These are phyloP conservation scores for Harringtonia lauricola DNA, from an alignment of 2,329 filamentous ascomycete species.

Conservation along the genomic window DNA sequence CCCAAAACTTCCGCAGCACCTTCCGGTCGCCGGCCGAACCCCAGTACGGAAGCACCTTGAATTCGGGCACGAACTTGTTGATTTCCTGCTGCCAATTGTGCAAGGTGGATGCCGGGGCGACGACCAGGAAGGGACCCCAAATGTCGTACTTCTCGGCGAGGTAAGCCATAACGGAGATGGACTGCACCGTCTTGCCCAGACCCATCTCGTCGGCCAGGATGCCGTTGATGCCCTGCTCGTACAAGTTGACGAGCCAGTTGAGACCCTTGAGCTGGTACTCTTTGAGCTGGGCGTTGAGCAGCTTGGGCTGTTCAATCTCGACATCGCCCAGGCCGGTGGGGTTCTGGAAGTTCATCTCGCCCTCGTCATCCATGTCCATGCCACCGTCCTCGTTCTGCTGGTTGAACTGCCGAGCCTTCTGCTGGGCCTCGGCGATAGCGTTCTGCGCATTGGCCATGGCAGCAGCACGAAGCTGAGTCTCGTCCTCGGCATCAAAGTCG, in stretches of 20 bases:
- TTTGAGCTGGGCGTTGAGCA: slow-evolving; percentile 88
- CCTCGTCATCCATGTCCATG: slow-evolving; percentile 70
- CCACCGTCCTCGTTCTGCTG: slow-evolving; percentile 40
- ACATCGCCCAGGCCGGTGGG: slow-evolving; percentile 90
- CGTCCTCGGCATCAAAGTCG: slow-evolving; percentile 92
- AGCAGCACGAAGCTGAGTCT: slow-evolving; percentile 66
- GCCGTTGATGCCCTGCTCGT: slow-evolving; percentile 99
- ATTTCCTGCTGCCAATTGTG: slow-evolving; percentile 99
- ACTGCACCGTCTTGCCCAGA: slow-evolving; percentile 97
- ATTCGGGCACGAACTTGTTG: slow-evolving; percentile 80
- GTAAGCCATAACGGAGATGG: slow-evolving; percentile 98
- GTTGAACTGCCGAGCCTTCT: slow-evolving; percentile 89
- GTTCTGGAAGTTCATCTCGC: slow-evolving; percentile 99
- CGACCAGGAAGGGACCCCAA: slow-evolving; percentile 95
- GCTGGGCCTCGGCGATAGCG: slow-evolving; percentile 87
- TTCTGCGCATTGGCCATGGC: slow-evolving; percentile 94
- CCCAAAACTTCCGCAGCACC: slow-evolving; percentile 96
- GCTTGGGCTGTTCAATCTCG: slow-evolving; percentile 86
- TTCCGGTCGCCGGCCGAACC: slow-evolving; percentile 90
- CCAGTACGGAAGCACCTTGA: slow-evolving; percentile 97
- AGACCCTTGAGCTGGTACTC: slow-evolving; percentile 99
- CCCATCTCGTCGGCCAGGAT: slow-evolving; percentile 99
- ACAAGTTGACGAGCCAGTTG: slow-evolving; percentile 97
- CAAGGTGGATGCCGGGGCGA: slow-evolving; percentile 87
- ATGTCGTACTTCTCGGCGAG: slow-evolving; percentile 95